Percentiles rank a stretch among this genome's conserved stretches.
Conservation (phyloP, 2,329 filamentous ascomycete genomes). For the Fusarium brachygibbosum region DNA sequence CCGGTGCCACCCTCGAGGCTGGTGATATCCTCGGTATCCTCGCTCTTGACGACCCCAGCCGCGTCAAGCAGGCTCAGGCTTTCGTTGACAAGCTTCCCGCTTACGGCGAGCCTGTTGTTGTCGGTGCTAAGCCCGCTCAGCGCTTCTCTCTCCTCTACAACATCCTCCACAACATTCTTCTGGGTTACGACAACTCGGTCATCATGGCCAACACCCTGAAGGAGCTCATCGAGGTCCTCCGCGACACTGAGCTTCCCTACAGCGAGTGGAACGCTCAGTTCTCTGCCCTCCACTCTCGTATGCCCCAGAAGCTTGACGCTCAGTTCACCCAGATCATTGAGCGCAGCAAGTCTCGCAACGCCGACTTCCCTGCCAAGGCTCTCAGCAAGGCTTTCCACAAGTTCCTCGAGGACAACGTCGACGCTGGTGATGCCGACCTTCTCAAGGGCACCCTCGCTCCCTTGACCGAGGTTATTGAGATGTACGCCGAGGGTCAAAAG, state of each 20-base stretch:
- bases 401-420: conserved; percentile 89
- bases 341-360: conserved; percentile 79
- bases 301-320: conserved; percentile 92
- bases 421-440: conserved; percentile 77
- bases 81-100: conserved; percentile 93
- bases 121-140: conserved; percentile 93
- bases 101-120: conserved; percentile 85
- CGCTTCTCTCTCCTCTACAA: conserved; percentile 81
- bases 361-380: conserved; percentile 93
- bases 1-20: conserved; percentile 95
- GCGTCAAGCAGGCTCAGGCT: conserved; percentile 95
- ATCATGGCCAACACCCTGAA: conserved; percentile 91
- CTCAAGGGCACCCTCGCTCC: conserved; percentile 81
- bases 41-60: conserved; percentile 92
- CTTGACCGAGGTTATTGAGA: conserved; percentile 80
- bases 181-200: conserved; percentile 96
- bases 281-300: conserved; percentile 95
- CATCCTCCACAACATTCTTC: conserved; percentile 87
- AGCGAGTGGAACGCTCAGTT: conserved; percentile 97
- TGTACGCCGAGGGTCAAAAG: conserved; percentile 90
- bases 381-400: conserved; percentile 86
- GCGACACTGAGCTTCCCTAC: conserved; percentile 91
- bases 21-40: conserved; percentile 99
- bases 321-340: conserved; percentile 89
- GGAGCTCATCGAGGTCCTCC: conserved; percentile 90